Conservation (phyloP, 805 yeast species). For the Kregervanrija pseudodelftensis region DNA sequence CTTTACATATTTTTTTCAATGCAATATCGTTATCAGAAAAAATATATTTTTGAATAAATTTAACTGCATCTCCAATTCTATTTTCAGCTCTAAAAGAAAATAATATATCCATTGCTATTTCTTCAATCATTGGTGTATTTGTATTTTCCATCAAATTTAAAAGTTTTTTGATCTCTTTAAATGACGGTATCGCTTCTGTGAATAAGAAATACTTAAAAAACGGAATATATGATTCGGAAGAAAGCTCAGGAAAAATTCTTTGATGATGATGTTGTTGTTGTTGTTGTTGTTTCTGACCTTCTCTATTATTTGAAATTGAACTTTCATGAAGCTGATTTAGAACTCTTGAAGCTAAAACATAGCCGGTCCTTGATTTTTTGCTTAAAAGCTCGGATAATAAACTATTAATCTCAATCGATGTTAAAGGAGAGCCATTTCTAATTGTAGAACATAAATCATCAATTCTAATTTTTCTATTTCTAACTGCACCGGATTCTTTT, state of each 20-base stretch:
- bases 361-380: slow-evolving; percentile 15
- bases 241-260: slow-evolving; percentile 30
- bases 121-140: slow-evolving; percentile 27
- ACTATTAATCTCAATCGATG: slow-evolving; percentile 20
- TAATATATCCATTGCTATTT: slow-evolving; percentile 32
- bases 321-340: slow-evolving; percentile 25
- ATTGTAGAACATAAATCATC: slow-evolving; percentile 12
- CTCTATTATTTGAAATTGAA: slow-evolving; percentile 1
- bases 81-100: slow-evolving; percentile 24
- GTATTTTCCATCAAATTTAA: slow-evolving; percentile 25
- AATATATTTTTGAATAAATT: slow-evolving; percentile 26
- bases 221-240: slow-evolving; percentile 34
- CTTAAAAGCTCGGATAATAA: slow-evolving; percentile 17
- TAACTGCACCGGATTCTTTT: too few relatives aligned
- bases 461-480: neutral
- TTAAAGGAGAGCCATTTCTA: slow-evolving; percentile 17
- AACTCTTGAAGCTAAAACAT: slow-evolving; percentile 25
- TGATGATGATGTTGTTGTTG: slow-evolving; percentile 1
- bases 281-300: slow-evolving; percentile 4
- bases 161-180: slow-evolving; percentile 24
- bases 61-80: slow-evolving; percentile 25
- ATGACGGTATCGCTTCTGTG: slow-evolving; percentile 20
- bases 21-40: slow-evolving; percentile 9
- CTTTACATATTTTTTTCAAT: neutral
- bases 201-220: slow-evolving; percentile 30